phyloP scores from a whole-genome alignment of 176 grass and related monocot genomes.

The Leersia perrieri region DNA sequence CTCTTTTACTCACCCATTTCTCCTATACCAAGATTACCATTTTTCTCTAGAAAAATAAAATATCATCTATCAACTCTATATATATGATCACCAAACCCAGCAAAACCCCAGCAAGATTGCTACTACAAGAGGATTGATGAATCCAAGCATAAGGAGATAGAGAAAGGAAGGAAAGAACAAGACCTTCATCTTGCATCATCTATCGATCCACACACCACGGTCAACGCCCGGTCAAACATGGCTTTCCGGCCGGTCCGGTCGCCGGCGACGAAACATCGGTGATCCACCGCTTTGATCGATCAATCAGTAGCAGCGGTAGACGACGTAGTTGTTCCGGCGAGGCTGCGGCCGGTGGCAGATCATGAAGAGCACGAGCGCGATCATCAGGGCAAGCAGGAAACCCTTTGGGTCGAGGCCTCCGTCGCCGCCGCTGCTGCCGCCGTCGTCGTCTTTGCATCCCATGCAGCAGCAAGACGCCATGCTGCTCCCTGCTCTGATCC shows the following conservation, averaged over 20 bases:
- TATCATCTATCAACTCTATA: background rate
- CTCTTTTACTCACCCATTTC: background rate
- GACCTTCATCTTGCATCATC: constrained; percentile 6
- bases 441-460: constrained; percentile 27
- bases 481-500: background rate
- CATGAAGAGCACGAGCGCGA: constrained; percentile 70
- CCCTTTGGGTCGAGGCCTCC: constrained; percentile 43
- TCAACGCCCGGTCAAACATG: constrained; percentile 11
- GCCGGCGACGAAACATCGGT: background rate
- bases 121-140: constrained; percentile 22
- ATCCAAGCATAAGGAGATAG: background rate
- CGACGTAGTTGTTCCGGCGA: constrained; percentile 42
- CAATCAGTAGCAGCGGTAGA: constrained; percentile 51
- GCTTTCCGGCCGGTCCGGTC: background rate
- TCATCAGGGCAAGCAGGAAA: constrained; percentile 62
- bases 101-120: background rate
- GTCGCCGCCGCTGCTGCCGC: background rate
- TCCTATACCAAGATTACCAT: background rate
- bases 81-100: background rate
- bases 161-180: background rate
- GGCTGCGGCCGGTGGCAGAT: constrained; percentile 55
- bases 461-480: constrained; percentile 77
- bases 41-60: background rate
- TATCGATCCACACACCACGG: background rate
- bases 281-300: background rate